Evolutionary conservation across 1,284 basidiomycete species (phyloP), one percentile per base, ranked within the genome.

Genomic region (Clitocybe nebularis): DNA sequence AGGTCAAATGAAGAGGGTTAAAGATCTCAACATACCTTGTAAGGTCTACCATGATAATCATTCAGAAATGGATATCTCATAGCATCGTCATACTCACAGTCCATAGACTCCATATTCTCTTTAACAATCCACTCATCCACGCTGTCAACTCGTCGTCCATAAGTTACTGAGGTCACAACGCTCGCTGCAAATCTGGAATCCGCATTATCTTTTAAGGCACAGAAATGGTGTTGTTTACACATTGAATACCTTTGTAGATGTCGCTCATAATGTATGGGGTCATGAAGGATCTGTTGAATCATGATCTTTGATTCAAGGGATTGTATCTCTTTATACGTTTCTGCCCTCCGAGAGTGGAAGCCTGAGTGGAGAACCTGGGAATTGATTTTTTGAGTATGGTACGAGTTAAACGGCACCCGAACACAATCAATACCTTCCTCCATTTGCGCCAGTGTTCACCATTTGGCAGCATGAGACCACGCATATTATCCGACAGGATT

Each of bases 371-470:
- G 62, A 19, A 73, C 62, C 72, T 75, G 41, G 8, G 38, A 9
- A 36, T 29, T 17, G 21, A 13, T 21, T 17, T 21, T 13, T 36
- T 9, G 14, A 39, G 30, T 36, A 14, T n/a, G 46, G 40, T 13
- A 9, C 10, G 21, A 11, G n/a, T n/a, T n/a, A n/a, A n/a, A n/a
- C n/a, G n/a, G n/a, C n/a, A n/a, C n/a, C n/a, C n/a, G n/a, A n/a
- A n/a, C n/a, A n/a, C n/a, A n/a, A n/a, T n/a, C n/a, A n/a, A 30
- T 23, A 71, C 73, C 60, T 71, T 74, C 9, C 75, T 66, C 69
- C 72, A 78, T 53, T 61, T 68, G 11, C 72, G 60, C 75, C 75
- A 78, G 4, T 50, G 48, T 5, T 72, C 68, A 25, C 63, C 64
- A 44, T 72, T 68, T 0, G 68, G 66, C 9, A 71, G 61, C 72